Base-by-base conservation (phyloP, 2,329 filamentous ascomycete genomes). In the Phaeoacremonium minimum region DNA sequence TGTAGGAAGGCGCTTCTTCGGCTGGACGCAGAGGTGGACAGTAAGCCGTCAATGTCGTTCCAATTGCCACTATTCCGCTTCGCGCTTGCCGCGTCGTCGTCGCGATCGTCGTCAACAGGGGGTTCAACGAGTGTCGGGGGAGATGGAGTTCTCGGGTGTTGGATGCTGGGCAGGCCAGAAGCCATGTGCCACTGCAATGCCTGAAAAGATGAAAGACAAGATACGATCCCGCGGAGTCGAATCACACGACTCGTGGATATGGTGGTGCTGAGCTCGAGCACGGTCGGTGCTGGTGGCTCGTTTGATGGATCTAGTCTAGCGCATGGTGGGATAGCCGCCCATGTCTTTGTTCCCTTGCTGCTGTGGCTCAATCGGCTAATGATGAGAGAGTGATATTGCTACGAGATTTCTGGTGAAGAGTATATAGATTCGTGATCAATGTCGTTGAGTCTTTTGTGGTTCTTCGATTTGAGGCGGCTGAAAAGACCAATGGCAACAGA, bases 91-190 rank as follows among this genome's bases (percentile, higher is more conserved):
- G 38, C 36, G 17, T 26, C 35, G 20, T 50, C 42, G 22, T 52
- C 40, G 41, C 18, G 28, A 15, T 35, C 40, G 26, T 38, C 50
- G 46, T 71, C 65, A 46, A 77, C 71, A 37, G 69, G 66, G n/a
- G 52, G 50, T 29, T 40, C 44, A 33, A 57, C 53, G 42, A 61
- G 53, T 51, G 73, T 69, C 45, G 79, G 79, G 46, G 80, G 80
- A 48, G 80, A 81, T 11, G 79, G 79, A 19, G 80, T 82, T 47
- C 76, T 69, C 38, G 80, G 79, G 42, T 77, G 78, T 29, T 71
- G 57, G 39, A 76, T 76, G 44, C 79, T 69, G 35, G 77, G 73
- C 45, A 77, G 66, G 46, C 66, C 66, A 40, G 76, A 71, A 44
- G 76, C 76, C 80, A 83, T 85, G 46, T 35, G 47, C 46, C 39